These are phyloP conservation scores for Aristolochia fimbriata DNA, from an alignment of 164 flowering plant species.

Conservation along the genomic window DNA sequence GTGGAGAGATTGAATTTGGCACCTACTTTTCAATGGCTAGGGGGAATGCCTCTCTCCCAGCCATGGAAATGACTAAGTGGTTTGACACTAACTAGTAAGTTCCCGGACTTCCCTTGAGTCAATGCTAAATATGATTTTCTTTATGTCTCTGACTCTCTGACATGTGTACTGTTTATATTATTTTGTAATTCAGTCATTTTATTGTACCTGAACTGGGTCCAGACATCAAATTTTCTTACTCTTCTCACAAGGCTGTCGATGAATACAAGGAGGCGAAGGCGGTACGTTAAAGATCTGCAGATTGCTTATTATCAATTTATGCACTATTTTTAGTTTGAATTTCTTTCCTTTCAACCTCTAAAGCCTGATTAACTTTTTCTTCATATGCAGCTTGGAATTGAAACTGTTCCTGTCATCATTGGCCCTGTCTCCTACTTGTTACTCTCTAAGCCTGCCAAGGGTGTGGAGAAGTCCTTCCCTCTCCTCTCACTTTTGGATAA, in stretches of 20 bases:
- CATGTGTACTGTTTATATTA: neutral
- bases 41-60: conserved; percentile 80
- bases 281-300: conserved; percentile 27
- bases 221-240: conserved; percentile 63
- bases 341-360: neutral
- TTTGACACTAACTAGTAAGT: conserved; percentile 96
- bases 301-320: neutral
- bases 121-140: neutral
- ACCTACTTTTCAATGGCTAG: conserved; percentile 86
- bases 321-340: neutral
- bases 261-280: conserved; percentile 94
- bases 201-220: conserved; percentile 95
- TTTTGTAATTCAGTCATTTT: conserved; percentile 50
- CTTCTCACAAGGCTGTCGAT: conserved; percentile 81
- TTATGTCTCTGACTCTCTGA: neutral
- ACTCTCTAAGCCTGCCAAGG: conserved; percentile 80
- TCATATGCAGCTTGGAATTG: conserved; percentile 56
- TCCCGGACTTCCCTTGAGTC: neutral
- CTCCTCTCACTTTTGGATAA: conserved; percentile 61
- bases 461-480: conserved; percentile 60
- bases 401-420: conserved; percentile 69
- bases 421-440: conserved; percentile 80
- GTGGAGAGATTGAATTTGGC: conserved; percentile 71
- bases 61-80: conserved; percentile 98
- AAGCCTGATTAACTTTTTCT: neutral